These are phyloP conservation scores for Picea abies DNA, from an alignment of 83 land plant genomes.

Conservation along the genomic window DNA sequence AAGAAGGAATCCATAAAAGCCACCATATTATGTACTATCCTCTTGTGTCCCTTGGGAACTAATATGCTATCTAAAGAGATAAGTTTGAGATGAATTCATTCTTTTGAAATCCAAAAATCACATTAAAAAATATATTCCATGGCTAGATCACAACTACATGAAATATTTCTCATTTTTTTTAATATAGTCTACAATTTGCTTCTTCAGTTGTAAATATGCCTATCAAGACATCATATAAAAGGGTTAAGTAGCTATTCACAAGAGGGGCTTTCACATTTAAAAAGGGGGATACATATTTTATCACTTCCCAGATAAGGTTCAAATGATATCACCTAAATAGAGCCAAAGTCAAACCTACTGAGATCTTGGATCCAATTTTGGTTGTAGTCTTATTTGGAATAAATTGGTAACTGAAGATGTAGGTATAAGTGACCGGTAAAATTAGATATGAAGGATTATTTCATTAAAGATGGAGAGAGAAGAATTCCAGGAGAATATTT, in stretches of 20 bases:
- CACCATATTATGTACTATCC: too few species aligned
- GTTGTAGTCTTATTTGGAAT: constrained; percentile 12
- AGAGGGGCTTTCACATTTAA: constrained; percentile 90
- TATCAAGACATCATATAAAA: constrained; percentile 30
- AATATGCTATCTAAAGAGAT: too few species aligned
- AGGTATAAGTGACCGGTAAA: too few species aligned
- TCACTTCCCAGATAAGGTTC: constrained; percentile 84
- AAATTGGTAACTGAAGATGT: too few species aligned
- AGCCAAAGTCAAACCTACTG: constrained; percentile 96
- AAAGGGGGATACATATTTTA: constrained; percentile 90
- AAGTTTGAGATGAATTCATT: too few species aligned
- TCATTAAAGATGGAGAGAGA: too few species aligned
- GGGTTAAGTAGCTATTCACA: constrained; percentile 64
- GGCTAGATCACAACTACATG: constrained; percentile 48
- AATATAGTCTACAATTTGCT: constrained; percentile 40
- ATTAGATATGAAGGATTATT: too few species aligned
- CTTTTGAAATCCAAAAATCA: not conserved
- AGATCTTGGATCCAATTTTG: constrained; percentile 88
- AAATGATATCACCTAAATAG: constrained; percentile 89
- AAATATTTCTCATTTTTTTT: constrained; percentile 44
- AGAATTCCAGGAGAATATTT: too few species aligned
- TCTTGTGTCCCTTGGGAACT: too few species aligned
- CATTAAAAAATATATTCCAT: too few species aligned
- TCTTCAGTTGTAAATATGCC: constrained; percentile 37
- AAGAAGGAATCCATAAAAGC: too few species aligned